Evolutionary conservation across 2,329 filamentous ascomycete genomes (phyloP).

Genomic region (Pseudogymnoascus sp.): DNA sequence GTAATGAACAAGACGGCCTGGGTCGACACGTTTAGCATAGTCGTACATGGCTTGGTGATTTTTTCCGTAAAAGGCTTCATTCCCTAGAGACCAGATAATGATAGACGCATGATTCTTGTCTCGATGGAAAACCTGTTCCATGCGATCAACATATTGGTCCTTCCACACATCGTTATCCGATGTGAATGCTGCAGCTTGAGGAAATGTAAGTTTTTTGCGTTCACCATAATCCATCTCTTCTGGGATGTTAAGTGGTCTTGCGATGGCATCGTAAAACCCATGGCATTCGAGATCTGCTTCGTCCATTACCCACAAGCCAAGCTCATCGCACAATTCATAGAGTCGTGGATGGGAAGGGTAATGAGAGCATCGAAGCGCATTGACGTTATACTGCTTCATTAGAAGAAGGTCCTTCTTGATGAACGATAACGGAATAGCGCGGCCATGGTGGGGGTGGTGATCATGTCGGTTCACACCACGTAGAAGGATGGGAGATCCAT

Average conservation of each 20-base stretch:
- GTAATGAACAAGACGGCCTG: conserved; percentile 47
- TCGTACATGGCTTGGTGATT: conserved; percentile 62
- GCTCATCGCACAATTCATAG: conserved; percentile 53
- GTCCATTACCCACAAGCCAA: conserved; percentile 55
- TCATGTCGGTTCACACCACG: conserved; percentile 63
- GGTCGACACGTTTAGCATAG: conserved; percentile 41
- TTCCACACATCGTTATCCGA: conserved; percentile 54
- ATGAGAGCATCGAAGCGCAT: conserved; percentile 60
- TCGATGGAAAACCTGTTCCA: conserved; percentile 53
- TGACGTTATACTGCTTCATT: conserved; percentile 66
- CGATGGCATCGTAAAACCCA: conserved; percentile 35
- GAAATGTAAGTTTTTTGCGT: conserved; percentile 48
- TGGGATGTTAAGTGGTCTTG: conserved; percentile 42
- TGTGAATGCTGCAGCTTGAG: conserved; percentile 47
- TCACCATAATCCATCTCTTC: conserved; percentile 52
- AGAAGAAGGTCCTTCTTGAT: conserved; percentile 52
- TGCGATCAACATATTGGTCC: conserved; percentile 59
- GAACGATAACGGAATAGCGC: conserved; percentile 44
- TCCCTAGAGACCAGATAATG: conserved; percentile 66
- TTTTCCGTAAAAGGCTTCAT: conserved; percentile 62
- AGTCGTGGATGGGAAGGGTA: conserved; percentile 56
- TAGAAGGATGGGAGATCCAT: conserved; percentile 52
- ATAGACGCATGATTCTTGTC: conserved; percentile 66
- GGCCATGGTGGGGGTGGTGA: conserved; percentile 52
- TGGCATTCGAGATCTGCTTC: conserved; percentile 46